Conservation (phyloP, 2,329 filamentous ascomycete species). For the Phaeoacremonium minimum region DNA sequence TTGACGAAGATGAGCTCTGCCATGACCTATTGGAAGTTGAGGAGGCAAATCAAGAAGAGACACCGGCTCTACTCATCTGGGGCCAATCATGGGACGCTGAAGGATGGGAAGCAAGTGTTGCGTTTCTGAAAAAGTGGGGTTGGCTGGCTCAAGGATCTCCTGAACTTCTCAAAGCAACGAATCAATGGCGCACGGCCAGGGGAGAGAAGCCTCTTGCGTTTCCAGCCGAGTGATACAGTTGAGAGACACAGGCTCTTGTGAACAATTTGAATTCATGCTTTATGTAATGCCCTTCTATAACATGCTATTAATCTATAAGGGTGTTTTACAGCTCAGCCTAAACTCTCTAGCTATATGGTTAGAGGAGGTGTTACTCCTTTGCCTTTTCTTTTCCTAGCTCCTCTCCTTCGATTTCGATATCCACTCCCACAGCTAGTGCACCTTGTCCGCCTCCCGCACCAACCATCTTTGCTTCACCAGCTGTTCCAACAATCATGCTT, state of each 20-base stretch:
- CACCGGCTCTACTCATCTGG: neutral
- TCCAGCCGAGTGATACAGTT: too few relatives aligned
- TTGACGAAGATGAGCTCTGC: constrained; percentile 1
- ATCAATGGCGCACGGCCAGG: neutral
- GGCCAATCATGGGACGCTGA: neutral
- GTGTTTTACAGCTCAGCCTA: too few relatives aligned
- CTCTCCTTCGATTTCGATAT: neutral
- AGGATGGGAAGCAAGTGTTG: constrained; percentile 1
- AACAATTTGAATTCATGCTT: too few relatives aligned
- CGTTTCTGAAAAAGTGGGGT: constrained; percentile 3
- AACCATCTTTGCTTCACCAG: neutral
- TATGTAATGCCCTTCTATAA: too few relatives aligned
- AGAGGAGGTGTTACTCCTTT: too few relatives aligned
- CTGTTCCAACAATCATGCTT: neutral
- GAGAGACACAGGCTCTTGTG: too few relatives aligned
- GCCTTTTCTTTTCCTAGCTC: neutral
- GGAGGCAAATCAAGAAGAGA: neutral
- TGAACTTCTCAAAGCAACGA: constrained; percentile 1
- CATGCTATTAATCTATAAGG: too few relatives aligned
- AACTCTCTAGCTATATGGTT: too few relatives aligned
- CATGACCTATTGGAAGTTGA: neutral
- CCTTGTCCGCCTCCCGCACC: neutral
- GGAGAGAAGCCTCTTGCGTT: neutral
- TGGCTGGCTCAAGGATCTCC: constrained; percentile 1
- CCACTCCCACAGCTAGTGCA: neutral